Base-by-base conservation (phyloP, 805 yeast species). In the baker's yeast (Saccharomyces cerevisiae) region DNA sequence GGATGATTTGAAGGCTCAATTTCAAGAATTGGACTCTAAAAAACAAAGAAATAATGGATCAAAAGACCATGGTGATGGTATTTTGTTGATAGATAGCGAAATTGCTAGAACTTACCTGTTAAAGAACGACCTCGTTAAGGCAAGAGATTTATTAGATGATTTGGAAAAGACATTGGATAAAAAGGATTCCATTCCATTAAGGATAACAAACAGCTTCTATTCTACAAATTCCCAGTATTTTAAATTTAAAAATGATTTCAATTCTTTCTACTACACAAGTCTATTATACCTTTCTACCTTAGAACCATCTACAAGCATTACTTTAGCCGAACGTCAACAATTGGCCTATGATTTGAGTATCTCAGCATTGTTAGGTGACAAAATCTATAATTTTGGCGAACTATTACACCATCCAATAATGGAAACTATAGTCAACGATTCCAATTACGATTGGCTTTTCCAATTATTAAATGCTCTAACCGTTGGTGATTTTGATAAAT, bases 381-480 rank as follows among this genome's bases (percentile, higher is more conserved):
- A 81, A 64, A 88, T 92, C 62, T 94, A 89, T 76, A 94, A 92
- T 73, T 94, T 94, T 71, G 98, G 98, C 51, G 99, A 94, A 73
- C 79, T 94, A 58, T 79, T 94, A 57, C 82, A 90, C 69, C 98
- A 92, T 71, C 96, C 94, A 47, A 83, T 92, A 49, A 79, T 90
- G 70, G 67, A 74, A 46, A 70, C 76, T 43, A 77, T 86, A 46
- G 59, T 68, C 22, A 73, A 73, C 28, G 76, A 73, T 51, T 70
- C 80, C 46, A 74, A 74, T 48, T 80, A 80, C 68, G 70, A 73
- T 41, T 89, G 96, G 96, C 74, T 94, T 57, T 80, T 82, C 58
- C 79, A 84, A 50, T 72, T 91, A 58, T 76, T 94, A 51, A 74
- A 81, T 55, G 77, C 86, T 27, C 76, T 94, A 63, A 89, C 90